Conservation (phyloP, 2,329 filamentous ascomycete genomes). For the Trichoderma endophyticum region DNA sequence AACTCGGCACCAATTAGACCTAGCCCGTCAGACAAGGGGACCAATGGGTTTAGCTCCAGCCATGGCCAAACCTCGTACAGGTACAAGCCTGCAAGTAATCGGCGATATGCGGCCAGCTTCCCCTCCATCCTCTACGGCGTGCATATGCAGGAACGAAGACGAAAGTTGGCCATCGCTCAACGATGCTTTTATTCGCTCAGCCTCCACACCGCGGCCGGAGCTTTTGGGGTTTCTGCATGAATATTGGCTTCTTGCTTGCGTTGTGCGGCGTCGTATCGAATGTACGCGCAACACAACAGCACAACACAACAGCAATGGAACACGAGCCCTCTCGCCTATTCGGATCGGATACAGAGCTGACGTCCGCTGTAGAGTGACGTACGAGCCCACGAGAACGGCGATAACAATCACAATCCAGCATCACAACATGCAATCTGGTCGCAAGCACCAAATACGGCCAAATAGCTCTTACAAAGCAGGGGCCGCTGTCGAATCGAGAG, state of each 20-base stretch:
- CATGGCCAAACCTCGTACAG: neutral
- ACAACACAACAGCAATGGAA: neutral
- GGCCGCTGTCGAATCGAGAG: neutral
- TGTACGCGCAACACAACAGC: neutral
- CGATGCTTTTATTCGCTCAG: conserved; percentile 9
- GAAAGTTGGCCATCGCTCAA: neutral
- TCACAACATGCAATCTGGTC: neutral
- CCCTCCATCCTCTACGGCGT: neutral
- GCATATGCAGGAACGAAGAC: conserved; percentile 14
- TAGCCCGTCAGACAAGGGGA: neutral
- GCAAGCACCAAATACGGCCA: neutral
- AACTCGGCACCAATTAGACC: neutral
- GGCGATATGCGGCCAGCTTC: conserved; percentile 14
- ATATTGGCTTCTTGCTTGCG: neutral
- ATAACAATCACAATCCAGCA: neutral
- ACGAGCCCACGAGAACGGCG: neutral
- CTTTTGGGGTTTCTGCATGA: neutral
- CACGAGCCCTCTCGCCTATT: neutral
- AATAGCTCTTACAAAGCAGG: neutral
- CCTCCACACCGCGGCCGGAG: neutral
- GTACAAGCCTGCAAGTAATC: neutral
- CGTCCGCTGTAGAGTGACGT: neutral
- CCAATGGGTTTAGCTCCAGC: neutral
- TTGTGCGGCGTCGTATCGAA: neutral
- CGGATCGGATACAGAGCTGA: conserved; percentile 4